A percentile compares a stretch with the other conserved stretches of the same genome.
These are phyloP conservation scores for Sporobolomyces pararoseus DNA, from an alignment of 768 basidiomycete species.

Conservation along the genomic window DNA sequence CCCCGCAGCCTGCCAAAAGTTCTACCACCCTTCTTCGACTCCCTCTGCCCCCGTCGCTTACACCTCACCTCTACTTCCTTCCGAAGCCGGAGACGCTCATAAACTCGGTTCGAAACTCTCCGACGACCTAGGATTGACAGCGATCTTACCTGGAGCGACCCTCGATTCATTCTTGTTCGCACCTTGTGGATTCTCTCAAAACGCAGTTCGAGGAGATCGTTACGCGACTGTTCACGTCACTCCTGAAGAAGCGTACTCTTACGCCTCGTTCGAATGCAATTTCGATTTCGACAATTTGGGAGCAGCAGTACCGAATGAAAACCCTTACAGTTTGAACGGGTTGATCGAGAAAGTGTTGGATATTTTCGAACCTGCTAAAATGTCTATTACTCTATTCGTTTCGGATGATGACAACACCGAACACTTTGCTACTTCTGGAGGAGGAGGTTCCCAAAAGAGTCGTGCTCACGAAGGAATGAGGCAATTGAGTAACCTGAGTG, in stretches of 20 bases:
- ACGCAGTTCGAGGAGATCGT: slow-evolving; percentile 80
- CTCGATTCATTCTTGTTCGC: slow-evolving; percentile 89
- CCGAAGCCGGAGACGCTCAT: slow-evolving; percentile 54
- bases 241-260: slow-evolving; percentile 95
- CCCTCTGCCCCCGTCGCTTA: slow-evolving; percentile 40
- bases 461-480: slow-evolving; percentile 40
- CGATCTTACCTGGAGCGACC: slow-evolving; percentile 76
- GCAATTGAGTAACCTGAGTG: slow-evolving; percentile 50
- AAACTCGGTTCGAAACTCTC: slow-evolving; percentile 60
- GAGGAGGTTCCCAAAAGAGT: slow-evolving; percentile 27
- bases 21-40: slow-evolving; percentile 58
- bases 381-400: slow-evolving; percentile 86
- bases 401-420: slow-evolving; percentile 53
- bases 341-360: slow-evolving; percentile 81
- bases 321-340: slow-evolving; percentile 55
- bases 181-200: slow-evolving; percentile 94
- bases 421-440: slow-evolving; percentile 46
- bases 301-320: slow-evolving; percentile 48
- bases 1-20: slow-evolving; percentile 67
- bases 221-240: slow-evolving; percentile 99
- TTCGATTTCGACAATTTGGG: slow-evolving; percentile 55
- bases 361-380: slow-evolving; percentile 84
- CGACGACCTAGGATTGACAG: slow-evolving; percentile 67
- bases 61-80: slow-evolving; percentile 21
- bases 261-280: slow-evolving; percentile 98